Evolutionary conservation across 768 basidiomycete species (phyloP).

Genomic region (Lactarius deliciosus): DNA sequence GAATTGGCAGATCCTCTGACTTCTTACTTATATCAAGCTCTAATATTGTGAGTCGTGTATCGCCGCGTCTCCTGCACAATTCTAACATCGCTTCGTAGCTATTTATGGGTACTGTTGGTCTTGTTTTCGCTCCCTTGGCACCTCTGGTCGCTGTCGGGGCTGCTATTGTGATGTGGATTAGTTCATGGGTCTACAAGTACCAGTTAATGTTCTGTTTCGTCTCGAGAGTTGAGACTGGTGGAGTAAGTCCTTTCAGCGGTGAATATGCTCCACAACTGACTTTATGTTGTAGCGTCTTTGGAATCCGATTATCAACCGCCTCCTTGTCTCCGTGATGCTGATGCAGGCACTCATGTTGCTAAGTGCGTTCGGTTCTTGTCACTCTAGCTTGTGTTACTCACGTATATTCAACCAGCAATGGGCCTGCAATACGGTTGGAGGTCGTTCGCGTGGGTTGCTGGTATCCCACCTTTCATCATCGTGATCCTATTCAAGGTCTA

Average conservation of each 20-base stretch:
- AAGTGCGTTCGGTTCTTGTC: slow-evolving; percentile 52
- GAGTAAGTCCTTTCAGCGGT: slow-evolving; percentile 52
- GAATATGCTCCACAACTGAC: slow-evolving; percentile 8
- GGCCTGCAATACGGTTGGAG: slow-evolving; percentile 74
- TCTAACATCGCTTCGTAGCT: slow-evolving; percentile 44
- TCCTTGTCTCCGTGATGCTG: slow-evolving; percentile 71
- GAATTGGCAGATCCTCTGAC: slow-evolving; percentile 13
- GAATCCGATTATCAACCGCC: slow-evolving; percentile 91
- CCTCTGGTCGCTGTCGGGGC: slow-evolving; percentile 85
- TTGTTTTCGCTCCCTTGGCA: slow-evolving; percentile 93
- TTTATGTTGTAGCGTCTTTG: slow-evolving; percentile 65
- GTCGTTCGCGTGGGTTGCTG: slow-evolving; percentile 76
- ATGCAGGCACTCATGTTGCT: slow-evolving; percentile 89
- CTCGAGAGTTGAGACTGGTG: slow-evolving; percentile 89
- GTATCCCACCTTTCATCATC: slow-evolving; percentile 84
- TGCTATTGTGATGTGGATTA: slow-evolving; percentile 83
- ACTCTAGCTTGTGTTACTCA: slow-evolving; percentile 21
- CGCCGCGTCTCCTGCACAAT: slow-evolving; percentile 17
- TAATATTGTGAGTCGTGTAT: slow-evolving; percentile 49
- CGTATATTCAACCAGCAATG: slow-evolving; percentile 54
- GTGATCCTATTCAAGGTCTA: slow-evolving; percentile 83
- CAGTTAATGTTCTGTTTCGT: slow-evolving; percentile 94
- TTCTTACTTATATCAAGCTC: slow-evolving; percentile 39
- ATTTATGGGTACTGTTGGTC: slow-evolving; percentile 89
- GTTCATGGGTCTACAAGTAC: slow-evolving; percentile 91